These are phyloP conservation scores for Fusarium newnesense DNA, from an alignment of 2,329 filamentous ascomycete genomes.

Conservation along the genomic window DNA sequence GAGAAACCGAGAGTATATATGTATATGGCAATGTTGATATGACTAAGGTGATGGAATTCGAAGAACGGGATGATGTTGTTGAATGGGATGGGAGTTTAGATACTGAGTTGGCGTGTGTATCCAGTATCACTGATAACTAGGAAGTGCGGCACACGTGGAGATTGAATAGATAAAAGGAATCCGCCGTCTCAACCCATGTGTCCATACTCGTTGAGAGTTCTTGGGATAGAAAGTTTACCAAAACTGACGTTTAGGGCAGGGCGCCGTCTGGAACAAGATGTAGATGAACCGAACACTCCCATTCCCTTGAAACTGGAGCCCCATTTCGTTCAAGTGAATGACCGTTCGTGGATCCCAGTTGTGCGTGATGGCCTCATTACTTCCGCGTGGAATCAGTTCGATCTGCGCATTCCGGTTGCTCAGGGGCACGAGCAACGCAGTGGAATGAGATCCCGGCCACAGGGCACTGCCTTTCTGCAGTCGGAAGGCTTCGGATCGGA, in stretches of 20 bases:
- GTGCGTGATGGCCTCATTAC: background rate
- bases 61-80: conserved; percentile 11
- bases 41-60: conserved; percentile 13
- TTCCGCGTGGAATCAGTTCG: conserved; percentile 27
- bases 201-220: background rate
- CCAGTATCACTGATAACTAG: background rate
- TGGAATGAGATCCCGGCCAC: conserved; percentile 19
- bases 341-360: conserved; percentile 30
- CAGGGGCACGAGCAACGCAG: conserved; percentile 29
- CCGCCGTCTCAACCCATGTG: background rate
- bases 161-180: background rate
- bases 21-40: conserved; percentile 8
- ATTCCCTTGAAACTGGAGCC: conserved; percentile 18
- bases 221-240: background rate
- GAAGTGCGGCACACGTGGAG: background rate
- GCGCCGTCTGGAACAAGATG: conserved; percentile 24
- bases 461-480: conserved; percentile 22
- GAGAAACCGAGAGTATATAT: background rate
- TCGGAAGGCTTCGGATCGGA: conserved; percentile 34
- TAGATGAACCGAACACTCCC: conserved; percentile 37
- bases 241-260: background rate
- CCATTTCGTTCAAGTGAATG: conserved; percentile 34
- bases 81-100: background rate
- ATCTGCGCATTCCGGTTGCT: conserved; percentile 7
- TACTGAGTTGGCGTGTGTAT: background rate